phyloP scores from a whole-genome alignment of 495 filamentous ascomycete genomes.

The Chaetomium tenue region DNA sequence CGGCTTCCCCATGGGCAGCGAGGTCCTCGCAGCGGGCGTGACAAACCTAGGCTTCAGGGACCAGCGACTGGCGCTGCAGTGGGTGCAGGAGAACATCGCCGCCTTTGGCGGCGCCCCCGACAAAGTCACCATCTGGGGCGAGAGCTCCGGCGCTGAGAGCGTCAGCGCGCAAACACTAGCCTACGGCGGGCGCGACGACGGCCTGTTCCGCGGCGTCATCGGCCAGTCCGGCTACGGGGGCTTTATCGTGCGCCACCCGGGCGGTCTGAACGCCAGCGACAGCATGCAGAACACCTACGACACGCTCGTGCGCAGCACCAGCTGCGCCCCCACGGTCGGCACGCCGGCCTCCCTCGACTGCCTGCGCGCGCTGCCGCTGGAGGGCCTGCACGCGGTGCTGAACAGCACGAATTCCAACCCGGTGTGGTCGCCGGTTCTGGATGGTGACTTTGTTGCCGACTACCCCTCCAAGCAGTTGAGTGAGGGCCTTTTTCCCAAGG shows the following conservation, averaged over 20 bases:
- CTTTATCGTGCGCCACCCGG: neutral
- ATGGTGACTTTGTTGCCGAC: conserved; percentile 52
- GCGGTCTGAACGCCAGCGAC: neutral
- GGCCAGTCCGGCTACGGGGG: conserved; percentile 55
- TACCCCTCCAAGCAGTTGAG: conserved; percentile 46
- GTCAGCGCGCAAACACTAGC: conserved; percentile 67
- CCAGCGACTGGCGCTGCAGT: conserved; percentile 62
- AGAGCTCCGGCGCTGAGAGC: conserved; percentile 68
- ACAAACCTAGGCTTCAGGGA: conserved; percentile 62
- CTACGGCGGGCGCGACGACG: conserved; percentile 61
- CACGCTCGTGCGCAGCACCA: conserved; percentile 53
- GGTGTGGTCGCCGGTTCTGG: conserved; percentile 4
- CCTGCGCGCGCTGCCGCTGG: conserved; percentile 58
- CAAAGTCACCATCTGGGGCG: conserved; percentile 70
- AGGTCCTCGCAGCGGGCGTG: conserved; percentile 63
- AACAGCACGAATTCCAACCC: neutral
- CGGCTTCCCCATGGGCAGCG: conserved; percentile 59
- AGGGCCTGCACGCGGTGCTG: conserved; percentile 38
- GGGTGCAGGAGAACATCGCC: conserved; percentile 63
- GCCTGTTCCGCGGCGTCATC: conserved; percentile 65
- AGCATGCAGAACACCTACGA: conserved; percentile 38
- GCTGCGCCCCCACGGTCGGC: neutral
- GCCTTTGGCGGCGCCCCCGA: conserved; percentile 65
- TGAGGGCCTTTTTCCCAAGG: conserved; percentile 50
- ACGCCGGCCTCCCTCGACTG: neutral